Percentiles rank a stretch among this genome's conserved stretches.
These are phyloP conservation scores for Euphorbia peplus DNA, from an alignment of 345 rosid species.

Conservation along the genomic window DNA sequence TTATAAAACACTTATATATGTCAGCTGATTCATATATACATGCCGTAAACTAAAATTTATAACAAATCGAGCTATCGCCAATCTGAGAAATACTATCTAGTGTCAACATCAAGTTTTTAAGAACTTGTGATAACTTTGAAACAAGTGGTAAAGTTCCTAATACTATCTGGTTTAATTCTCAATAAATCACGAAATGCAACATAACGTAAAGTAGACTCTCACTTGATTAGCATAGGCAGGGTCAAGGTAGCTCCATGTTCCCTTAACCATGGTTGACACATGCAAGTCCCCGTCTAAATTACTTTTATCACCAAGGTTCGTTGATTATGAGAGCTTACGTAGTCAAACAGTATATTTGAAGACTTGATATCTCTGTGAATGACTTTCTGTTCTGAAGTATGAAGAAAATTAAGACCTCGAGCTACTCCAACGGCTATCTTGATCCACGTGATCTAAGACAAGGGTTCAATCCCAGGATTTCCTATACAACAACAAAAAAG, in stretches of 20 bases:
- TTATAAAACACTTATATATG: background rate
- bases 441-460: constrained; percentile 73
- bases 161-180: too few relatives aligned
- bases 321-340: constrained; percentile 40
- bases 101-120: too few relatives aligned
- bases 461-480: constrained; percentile 47
- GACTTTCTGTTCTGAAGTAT: constrained; percentile 63
- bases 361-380: too few relatives aligned
- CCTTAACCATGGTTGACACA: constrained; percentile 38
- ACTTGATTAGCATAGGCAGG: constrained; percentile 70
- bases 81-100: too few relatives aligned
- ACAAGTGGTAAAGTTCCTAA: too few relatives aligned
- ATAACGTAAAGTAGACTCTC: too few relatives aligned
- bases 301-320: too few relatives aligned
- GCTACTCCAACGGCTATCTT: constrained; percentile 78
- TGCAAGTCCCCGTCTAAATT: constrained; percentile 40
- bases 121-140: too few relatives aligned
- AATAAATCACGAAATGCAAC: too few relatives aligned
- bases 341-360: constrained; percentile 70
- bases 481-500: constrained; percentile 30
- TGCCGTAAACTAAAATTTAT: too few relatives aligned
- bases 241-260: constrained; percentile 51
- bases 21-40: background rate
- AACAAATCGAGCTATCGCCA: too few relatives aligned
- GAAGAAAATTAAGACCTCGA: constrained; percentile 69